Conservation (phyloP, 805 yeast genomes). For the Ogataea saltuana region DNA sequence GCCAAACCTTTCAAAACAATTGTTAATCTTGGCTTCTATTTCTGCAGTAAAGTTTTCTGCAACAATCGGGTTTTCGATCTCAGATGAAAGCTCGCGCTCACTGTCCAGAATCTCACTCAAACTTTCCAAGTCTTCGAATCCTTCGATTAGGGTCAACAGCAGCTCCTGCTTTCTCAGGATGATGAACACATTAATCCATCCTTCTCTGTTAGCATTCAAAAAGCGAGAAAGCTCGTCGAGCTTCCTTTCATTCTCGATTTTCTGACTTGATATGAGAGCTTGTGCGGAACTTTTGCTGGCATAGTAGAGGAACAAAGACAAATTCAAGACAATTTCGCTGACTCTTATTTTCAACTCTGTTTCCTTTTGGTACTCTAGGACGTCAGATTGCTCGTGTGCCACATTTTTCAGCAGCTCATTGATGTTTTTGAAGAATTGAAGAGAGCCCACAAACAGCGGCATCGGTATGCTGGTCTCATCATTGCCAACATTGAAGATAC, state of each 20-base stretch:
- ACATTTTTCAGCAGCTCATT: conserved; percentile 23
- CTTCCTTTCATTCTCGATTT: not conserved
- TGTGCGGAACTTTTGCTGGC: conserved; percentile 5
- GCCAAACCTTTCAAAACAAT: conserved; percentile 61
- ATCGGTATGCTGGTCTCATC: conserved; percentile 2
- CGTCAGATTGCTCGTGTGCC: conserved; percentile 13
- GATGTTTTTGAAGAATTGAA: conserved; percentile 19
- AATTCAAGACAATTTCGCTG: conserved; percentile 19
- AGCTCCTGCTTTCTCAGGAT: conserved; percentile 49
- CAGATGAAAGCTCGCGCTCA: conserved; percentile 39
- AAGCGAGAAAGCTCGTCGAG: conserved; percentile 11
- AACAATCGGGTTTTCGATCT: conserved; percentile 34
- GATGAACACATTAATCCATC: conserved; percentile 64
- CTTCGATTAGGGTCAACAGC: conserved; percentile 64
- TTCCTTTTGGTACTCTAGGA: conserved; percentile 17
- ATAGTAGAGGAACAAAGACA: conserved; percentile 31
- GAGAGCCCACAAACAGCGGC: conserved; percentile 23
- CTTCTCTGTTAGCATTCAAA: conserved; percentile 24
- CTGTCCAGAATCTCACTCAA: conserved; percentile 56
- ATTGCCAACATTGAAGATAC: conserved; percentile 5
- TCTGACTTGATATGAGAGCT: not conserved
- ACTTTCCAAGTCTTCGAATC: conserved; percentile 63
- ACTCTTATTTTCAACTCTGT: conserved; percentile 16
- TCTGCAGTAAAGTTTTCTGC: conserved; percentile 25
- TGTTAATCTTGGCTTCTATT: conserved; percentile 36